Conservation (phyloP, 768 basidiomycete species). For the Tricholoma bakamatsutake region DNA sequence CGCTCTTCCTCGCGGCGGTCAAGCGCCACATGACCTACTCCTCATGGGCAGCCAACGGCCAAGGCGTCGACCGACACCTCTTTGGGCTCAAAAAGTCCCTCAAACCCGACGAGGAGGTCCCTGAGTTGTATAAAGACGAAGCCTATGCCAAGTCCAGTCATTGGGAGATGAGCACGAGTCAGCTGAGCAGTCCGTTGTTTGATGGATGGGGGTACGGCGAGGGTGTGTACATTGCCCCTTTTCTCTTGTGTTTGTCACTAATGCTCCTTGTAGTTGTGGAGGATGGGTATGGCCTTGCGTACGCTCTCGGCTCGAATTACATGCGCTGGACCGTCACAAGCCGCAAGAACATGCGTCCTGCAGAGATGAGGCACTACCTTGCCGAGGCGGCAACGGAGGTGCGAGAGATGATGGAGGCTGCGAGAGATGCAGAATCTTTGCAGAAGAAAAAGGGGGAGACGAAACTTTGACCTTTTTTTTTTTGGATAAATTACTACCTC, state of each 20-base stretch:
- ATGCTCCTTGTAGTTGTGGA: constrained; percentile 51
- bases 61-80: constrained; percentile 93
- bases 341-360: constrained; percentile 42
- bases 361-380: constrained; percentile 52
- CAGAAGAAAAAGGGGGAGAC: constrained; percentile 4
- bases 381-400: constrained; percentile 18
- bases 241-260: background rate
- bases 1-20: constrained; percentile 70
- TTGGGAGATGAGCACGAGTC: constrained; percentile 93
- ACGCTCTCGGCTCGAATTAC: constrained; percentile 79
- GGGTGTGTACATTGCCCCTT: constrained; percentile 41
- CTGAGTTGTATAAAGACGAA: constrained; percentile 68
- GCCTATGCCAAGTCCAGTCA: constrained; percentile 67
- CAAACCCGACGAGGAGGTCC: constrained; percentile 63
- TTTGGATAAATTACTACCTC: too few relatives aligned
- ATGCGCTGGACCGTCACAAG: constrained; percentile 92
- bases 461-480: too few relatives aligned
- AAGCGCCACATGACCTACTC: constrained; percentile 84
- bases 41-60: constrained; percentile 87
- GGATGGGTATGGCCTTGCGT: constrained; percentile 89
- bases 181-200: constrained; percentile 73
- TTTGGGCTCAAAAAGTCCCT: constrained; percentile 89
- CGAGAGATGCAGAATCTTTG: constrained; percentile 5
- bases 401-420: constrained; percentile 16
- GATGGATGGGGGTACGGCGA: constrained; percentile 98